phyloP scores from a whole-genome alignment of 2,329 filamentous ascomycete species.

The Trichoderma harzianum region DNA sequence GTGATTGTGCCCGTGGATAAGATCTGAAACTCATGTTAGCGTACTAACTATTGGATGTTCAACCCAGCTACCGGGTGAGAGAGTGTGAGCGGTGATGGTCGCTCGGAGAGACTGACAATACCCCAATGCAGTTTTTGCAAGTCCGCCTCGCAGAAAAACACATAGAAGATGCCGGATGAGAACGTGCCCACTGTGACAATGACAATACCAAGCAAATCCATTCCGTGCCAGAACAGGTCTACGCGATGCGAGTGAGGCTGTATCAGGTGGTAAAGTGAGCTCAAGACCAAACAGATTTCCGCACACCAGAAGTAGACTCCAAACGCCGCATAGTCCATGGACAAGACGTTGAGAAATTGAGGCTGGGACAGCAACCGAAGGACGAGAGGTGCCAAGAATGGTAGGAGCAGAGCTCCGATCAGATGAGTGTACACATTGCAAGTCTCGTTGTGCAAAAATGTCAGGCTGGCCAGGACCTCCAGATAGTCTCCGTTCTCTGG shows the following conservation, averaged over 20 bases:
- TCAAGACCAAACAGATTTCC: not conserved
- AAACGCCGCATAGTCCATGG: conserved; percentile 4
- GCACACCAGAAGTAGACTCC: not conserved
- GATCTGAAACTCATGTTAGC: not conserved
- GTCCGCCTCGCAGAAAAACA: conserved; percentile 1
- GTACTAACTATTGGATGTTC: not conserved
- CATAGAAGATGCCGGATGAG: conserved; percentile 4
- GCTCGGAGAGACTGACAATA: conserved; percentile 1
- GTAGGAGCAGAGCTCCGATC: not conserved
- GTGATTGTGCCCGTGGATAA: not conserved
- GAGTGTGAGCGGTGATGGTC: not conserved
- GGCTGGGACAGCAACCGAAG: not conserved
- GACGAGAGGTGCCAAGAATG: not conserved
- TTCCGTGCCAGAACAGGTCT: conserved; percentile 3
- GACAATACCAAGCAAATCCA: conserved; percentile 5
- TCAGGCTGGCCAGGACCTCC: not conserved
- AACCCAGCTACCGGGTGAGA: not conserved
- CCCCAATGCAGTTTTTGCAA: conserved; percentile 5
- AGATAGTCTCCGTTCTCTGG: not conserved
- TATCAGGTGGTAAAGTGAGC: conserved; percentile 6
- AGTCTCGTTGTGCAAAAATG: conserved; percentile 1
- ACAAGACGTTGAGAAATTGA: not conserved
- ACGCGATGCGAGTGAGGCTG: not conserved
- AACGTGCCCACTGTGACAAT: conserved; percentile 3
- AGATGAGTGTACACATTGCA: conserved; percentile 9